Base-by-base conservation (phyloP, 345 rosid species). In the Melaleuca quinquenervia region DNA sequence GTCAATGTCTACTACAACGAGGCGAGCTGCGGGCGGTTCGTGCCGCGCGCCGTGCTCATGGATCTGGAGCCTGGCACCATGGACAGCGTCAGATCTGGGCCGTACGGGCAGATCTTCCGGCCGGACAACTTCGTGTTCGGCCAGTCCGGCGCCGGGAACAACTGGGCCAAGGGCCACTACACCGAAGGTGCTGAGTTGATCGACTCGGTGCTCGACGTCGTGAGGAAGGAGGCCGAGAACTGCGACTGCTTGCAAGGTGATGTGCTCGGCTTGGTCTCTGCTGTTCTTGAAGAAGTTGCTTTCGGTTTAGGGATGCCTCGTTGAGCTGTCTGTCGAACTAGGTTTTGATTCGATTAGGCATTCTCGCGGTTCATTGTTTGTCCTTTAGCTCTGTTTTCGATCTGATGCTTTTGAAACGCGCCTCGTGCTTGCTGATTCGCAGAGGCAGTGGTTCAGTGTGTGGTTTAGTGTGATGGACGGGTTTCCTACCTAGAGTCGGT, bases 11-110 rank as follows among this genome's bases (percentile, higher is more conserved):
- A 94, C 89, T 94, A 92, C 92, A 94, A 94, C 84, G 96, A 94
- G 90, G 96, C 95, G 1, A 94, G 96, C 85, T 93, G 96, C 51
- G 95, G 96, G 0, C 88, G 96, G 56, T 93, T 92, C 83, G 95
- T 94, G 24, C 96, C 96, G 20, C 93, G 96, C 51, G 94, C 95
- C 84, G 94, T 94, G 9, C 87, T 94, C 45, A 93, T 94, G 96
- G 96, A 94, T 92, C 95, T 94, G 75, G 96, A 94, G 91, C 96
- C 96, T 0, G 95, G 96, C 11, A 94, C 96, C 85, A 94, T 94
- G 96, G 96, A 94, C 55, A 94, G 96, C 82, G 93, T 94, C 88
- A 91, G 96, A 91, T 93, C 94, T 51, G 96, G 95, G 0, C 93
- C 94, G 32, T 94, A 94, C 88, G 96, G 96, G 0, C 94, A 94